Percentiles rank a stretch among this genome's conserved stretches.
These are phyloP conservation scores for Podospora pseudoanserina DNA, from an alignment of 495 filamentous ascomycete genomes.

Conservation along the genomic window DNA sequence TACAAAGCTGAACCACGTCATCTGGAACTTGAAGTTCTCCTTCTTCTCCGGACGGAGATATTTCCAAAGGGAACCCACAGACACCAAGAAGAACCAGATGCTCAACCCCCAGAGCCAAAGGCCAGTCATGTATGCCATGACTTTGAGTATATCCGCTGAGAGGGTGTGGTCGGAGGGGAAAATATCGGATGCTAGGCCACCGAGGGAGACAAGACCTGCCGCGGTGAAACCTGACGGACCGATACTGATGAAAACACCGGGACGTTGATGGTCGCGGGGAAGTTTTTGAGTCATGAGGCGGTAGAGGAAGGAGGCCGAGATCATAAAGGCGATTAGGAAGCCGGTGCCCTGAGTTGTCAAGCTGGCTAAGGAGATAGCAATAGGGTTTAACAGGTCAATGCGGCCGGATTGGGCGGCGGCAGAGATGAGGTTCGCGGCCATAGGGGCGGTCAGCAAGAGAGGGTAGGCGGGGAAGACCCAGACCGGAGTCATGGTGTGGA, in stretches of 20 bases:
- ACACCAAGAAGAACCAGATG: slow-evolving; percentile 82
- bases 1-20: slow-evolving; percentile 86
- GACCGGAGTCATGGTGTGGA: slow-evolving; percentile 82
- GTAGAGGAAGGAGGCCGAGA: slow-evolving; percentile 82
- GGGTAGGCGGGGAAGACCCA: slow-evolving; percentile 94
- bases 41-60: slow-evolving; percentile 51
- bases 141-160: slow-evolving; percentile 31
- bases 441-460: slow-evolving; percentile 64
- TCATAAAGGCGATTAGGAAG: slow-evolving; percentile 80
- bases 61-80: slow-evolving; percentile 71
- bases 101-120: slow-evolving; percentile 86
- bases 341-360: slow-evolving; percentile 77
- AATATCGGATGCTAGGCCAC: slow-evolving; percentile 35
- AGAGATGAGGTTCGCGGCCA: slow-evolving; percentile 53
- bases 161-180: slow-evolving; percentile 39
- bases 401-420: slow-evolving; percentile 34
- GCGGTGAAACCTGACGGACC: slow-evolving; percentile 79
- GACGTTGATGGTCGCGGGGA: slow-evolving; percentile 68
- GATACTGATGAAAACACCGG: slow-evolving; percentile 80
- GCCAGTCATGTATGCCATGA: slow-evolving; percentile 47
- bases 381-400: slow-evolving; percentile 43
- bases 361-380: slow-evolving; percentile 67
- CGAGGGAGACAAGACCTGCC: slow-evolving; percentile 45
- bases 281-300: slow-evolving; percentile 90
- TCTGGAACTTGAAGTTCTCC: slow-evolving; percentile 65